These are phyloP conservation scores for Amanita exitialis DNA, from an alignment of 768 basidiomycete species.

Conservation along the genomic window DNA sequence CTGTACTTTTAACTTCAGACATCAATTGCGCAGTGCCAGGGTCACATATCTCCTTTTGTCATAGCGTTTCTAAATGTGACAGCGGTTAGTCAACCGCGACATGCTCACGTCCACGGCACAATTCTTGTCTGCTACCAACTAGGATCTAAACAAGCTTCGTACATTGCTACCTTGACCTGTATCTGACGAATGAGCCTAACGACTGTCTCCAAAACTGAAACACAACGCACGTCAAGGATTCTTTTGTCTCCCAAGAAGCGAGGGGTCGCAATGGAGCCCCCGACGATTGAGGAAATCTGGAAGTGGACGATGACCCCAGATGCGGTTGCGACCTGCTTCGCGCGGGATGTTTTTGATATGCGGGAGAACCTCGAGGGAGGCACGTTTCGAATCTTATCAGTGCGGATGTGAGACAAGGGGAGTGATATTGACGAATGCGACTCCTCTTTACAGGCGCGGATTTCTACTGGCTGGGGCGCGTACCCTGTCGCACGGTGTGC, in stretches of 20 bases:
- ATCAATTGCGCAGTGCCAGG: neutral
- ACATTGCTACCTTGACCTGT: neutral
- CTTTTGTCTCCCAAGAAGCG: slow-evolving; percentile 8
- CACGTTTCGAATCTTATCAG: slow-evolving; percentile 1
- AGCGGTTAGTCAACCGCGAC: neutral
- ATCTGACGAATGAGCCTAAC: slow-evolving; percentile 9
- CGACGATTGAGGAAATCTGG: slow-evolving; percentile 22
- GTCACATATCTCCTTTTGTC: neutral
- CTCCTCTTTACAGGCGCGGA: slow-evolving; percentile 31
- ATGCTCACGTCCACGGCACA: neutral
- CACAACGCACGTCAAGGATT: slow-evolving; percentile 2
- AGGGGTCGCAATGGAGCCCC: neutral
- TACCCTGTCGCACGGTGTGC: slow-evolving; percentile 57
- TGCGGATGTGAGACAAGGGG: neutral
- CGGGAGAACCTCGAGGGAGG: slow-evolving; percentile 24
- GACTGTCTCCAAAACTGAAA: slow-evolving; percentile 2
- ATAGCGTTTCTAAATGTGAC: neutral
- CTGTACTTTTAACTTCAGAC: neutral
- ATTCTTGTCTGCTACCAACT: neutral
- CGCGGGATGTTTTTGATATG: slow-evolving; percentile 42
- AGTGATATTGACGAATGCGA: slow-evolving; percentile 1
- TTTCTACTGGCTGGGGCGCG: slow-evolving; percentile 62
- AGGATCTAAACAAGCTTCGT: neutral
- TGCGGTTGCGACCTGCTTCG: slow-evolving; percentile 44
- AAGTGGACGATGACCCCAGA: slow-evolving; percentile 50